Base-by-base conservation (phyloP, 768 basidiomycete species). In the Phlegmacium glaucopus region DNA sequence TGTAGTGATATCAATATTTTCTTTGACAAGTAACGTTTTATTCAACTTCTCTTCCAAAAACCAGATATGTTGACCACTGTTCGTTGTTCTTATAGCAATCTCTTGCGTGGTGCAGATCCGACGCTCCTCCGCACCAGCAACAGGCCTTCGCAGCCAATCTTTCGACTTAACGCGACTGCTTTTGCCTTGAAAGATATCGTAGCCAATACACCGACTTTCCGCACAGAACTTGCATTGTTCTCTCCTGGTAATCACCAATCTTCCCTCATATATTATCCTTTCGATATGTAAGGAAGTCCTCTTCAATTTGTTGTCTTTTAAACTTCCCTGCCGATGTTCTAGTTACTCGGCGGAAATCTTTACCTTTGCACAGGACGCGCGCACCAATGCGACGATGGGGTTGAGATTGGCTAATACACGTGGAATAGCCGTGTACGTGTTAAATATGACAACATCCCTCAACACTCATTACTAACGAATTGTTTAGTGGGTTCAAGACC, bases 1-100 rank as follows among this genome's bases (percentile, higher is more conserved):
- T 62, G 61, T 37, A 57, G 45, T 7, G 54, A 56, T 39, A 47
- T 60, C 32, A 48, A 60, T 40, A 47, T 62, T 2, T 61, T 53
- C 30, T 60, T 61, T 36, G 61, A 59, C 42, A 53, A 50, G 59
- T 61, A 39, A 34, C 25, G 37, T 17, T 28, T 34, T 4, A 26
- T 29, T 4, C 15, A n/a, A 13, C 34, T 26, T 42, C 26, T n/a
- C n/a, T n/a, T 16, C n/a, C 8, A n/a, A n/a, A n/a, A n/a, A 3
- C 16, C 18, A 13, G 17, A 22, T 13, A n/a, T n/a, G 45, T n/a
- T 15, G 11, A 7, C 9, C 4, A n/a, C n/a, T n/a, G 9, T 13
- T 32, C 9, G 8, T 32, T 13, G 17, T 40, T 11, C 18, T 26
- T 28, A 10, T 26, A 58, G 55, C 25, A 62, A 58, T 41, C 48